Evolutionary conservation across 345 rosid species (phyloP).

Genomic region (Populus alba): DNA sequence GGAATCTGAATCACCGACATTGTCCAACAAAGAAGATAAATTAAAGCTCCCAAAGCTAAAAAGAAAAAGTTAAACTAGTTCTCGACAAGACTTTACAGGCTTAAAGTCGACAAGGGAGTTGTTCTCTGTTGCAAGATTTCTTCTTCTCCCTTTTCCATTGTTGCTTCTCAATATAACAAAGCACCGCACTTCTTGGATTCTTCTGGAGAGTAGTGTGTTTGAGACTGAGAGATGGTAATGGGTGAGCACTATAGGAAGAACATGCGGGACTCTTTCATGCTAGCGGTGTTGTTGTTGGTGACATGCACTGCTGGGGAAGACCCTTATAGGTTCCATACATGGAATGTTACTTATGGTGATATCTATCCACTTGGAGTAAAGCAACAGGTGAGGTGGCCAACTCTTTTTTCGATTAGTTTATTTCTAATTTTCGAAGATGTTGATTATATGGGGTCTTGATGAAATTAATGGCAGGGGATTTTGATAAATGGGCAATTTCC

Average conservation of each 20-base stretch:
- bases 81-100: conserved; percentile 18
- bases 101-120: conserved; percentile 1
- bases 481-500: conserved; percentile 90
- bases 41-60: neutral
- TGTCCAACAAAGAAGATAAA: conserved; percentile 12
- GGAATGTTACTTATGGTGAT: conserved; percentile 69
- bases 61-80: neutral
- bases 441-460: neutral
- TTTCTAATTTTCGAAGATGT: neutral
- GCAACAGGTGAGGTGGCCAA: conserved; percentile 43
- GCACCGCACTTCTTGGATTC: no score
- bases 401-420: neutral
- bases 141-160: neutral
- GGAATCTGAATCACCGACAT: conserved; percentile 23
- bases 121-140: conserved; percentile 8
- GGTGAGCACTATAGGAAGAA: neutral
- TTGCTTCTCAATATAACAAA: neutral
- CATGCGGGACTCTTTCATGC: conserved; percentile 15
- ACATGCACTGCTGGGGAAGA: conserved; percentile 46
- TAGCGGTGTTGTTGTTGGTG: conserved; percentile 14
- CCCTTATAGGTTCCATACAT: conserved; percentile 57
- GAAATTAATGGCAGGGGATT: conserved; percentile 57
- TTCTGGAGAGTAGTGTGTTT: neutral
- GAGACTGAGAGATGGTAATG: neutral
- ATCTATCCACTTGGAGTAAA: conserved; percentile 66